Percentiles rank a stretch among this genome's conserved stretches.
Evolutionary conservation across 257 asterid genomes (phyloP).

Genomic region (Prunella vulgaris): DNA sequence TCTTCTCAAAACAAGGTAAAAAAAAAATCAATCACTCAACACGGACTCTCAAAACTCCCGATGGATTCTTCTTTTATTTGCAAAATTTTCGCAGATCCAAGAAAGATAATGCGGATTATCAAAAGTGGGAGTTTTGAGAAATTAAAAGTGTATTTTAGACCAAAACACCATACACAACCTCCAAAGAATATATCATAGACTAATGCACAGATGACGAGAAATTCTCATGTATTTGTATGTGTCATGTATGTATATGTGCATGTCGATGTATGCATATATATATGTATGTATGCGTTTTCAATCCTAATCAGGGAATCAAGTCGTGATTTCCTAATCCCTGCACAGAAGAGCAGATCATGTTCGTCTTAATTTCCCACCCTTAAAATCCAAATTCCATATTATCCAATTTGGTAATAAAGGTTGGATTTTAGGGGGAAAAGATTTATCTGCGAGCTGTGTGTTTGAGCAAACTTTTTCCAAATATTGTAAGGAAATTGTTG

Average conservation of each 20-base stretch:
- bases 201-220: slow-evolving; percentile 41
- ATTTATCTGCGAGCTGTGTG: background rate
- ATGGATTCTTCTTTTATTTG: slow-evolving; percentile 18
- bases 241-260: slow-evolving; percentile 5
- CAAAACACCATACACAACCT: slow-evolving; percentile 28
- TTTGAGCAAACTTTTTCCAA: background rate
- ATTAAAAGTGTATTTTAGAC: slow-evolving; percentile 19
- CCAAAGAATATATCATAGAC: slow-evolving; percentile 29
- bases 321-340: background rate
- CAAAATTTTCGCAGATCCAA: slow-evolving; percentile 30
- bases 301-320: background rate
- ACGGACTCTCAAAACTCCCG: slow-evolving; percentile 6
- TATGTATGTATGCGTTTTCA: background rate
- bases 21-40: slow-evolving; percentile 23
- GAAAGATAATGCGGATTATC: slow-evolving; percentile 37
- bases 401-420: background rate
- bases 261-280: background rate
- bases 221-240: slow-evolving; percentile 24
- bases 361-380: background rate
- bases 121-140: slow-evolving; percentile 22
- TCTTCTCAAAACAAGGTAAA: slow-evolving; percentile 16
- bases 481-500: background rate
- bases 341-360: background rate
- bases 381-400: background rate
- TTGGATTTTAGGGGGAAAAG: background rate